Percentiles rank a stretch among this genome's conserved stretches.
These are phyloP conservation scores for Suhomyces xylopsoci DNA, from an alignment of 805 yeast species.

Conservation along the genomic window DNA sequence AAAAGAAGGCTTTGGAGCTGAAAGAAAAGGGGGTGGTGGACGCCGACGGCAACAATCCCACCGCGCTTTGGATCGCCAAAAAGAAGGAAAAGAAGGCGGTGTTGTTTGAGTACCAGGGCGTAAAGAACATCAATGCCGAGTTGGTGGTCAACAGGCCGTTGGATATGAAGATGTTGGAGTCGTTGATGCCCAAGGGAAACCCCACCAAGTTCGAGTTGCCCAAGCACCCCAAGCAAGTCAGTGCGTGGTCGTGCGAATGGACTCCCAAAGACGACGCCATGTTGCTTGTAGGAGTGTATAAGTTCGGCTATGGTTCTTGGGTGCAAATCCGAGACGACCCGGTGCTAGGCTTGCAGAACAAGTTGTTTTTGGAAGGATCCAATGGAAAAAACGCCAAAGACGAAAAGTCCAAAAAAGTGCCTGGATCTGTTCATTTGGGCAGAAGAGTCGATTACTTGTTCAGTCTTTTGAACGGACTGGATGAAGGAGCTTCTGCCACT, in stretches of 20 bases:
- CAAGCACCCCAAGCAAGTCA: constrained; percentile 70
- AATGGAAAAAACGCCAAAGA: constrained; percentile 15
- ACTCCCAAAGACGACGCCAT: constrained; percentile 75
- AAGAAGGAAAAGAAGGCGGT: constrained; percentile 87
- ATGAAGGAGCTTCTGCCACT: constrained; percentile 16
- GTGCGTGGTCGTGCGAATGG: constrained; percentile 93
- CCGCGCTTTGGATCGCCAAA: constrained; percentile 56
- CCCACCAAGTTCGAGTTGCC: constrained; percentile 60
- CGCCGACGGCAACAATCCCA: constrained; percentile 43
- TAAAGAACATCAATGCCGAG: constrained; percentile 89
- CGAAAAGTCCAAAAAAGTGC: constrained; percentile 59
- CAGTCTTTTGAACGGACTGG: constrained; percentile 62
- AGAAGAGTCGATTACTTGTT: constrained; percentile 89
- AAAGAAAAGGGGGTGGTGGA: constrained; percentile 40
- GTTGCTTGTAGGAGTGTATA: constrained; percentile 80
- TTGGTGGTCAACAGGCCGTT: constrained; percentile 74
- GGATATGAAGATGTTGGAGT: constrained; percentile 70
- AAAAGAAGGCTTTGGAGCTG: constrained; percentile 56
- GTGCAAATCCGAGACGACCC: constrained; percentile 93
- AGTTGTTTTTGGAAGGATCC: constrained; percentile 60
- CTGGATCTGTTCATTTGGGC: constrained; percentile 88
- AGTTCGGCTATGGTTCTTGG: constrained; percentile 98
- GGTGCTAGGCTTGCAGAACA: constrained; percentile 77
- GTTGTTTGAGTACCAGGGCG: constrained; percentile 82
- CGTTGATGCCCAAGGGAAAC: constrained; percentile 50